These are phyloP conservation scores for Tulasnella sp. DNA, from an alignment of 768 basidiomycete species.

Conservation along the genomic window DNA sequence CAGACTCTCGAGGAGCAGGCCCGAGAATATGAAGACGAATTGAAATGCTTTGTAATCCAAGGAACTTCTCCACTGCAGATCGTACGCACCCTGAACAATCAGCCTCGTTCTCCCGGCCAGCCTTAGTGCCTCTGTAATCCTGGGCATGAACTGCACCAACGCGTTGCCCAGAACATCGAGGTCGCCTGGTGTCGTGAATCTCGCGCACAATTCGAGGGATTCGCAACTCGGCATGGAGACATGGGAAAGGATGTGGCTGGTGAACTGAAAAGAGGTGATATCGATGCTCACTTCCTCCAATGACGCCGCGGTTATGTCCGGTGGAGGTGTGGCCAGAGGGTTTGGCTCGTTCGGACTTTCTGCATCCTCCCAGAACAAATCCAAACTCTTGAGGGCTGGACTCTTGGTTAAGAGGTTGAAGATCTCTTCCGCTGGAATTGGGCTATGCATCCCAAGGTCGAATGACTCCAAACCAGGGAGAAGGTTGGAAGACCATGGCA, in stretches of 20 bases:
- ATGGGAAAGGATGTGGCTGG: not conserved
- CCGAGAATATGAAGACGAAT: not conserved
- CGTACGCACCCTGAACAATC: not conserved
- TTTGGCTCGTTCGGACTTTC: not conserved
- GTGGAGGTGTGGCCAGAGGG: not conserved
- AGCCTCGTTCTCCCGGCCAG: not conserved
- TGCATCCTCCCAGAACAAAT: not conserved
- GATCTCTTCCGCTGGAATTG: not conserved
- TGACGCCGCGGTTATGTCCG: not conserved
- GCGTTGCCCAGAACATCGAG: not conserved
- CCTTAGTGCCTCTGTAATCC: not conserved
- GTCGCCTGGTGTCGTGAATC: not conserved
- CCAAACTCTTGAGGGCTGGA: not conserved
- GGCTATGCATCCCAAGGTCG: not conserved
- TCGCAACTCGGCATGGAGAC: slow-evolving; percentile 41
- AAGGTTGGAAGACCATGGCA: not conserved
- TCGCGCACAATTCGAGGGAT: not conserved
- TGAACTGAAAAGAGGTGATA: not conserved
- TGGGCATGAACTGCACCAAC: not conserved
- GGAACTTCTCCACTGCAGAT: not conserved
- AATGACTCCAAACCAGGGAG: not conserved
- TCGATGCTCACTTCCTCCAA: not conserved
- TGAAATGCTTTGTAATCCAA: not conserved
- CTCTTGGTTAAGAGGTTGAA: not conserved
- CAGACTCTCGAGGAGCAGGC: not conserved